These are phyloP conservation scores for Pseudopithomyces chartarum DNA, from an alignment of 2,329 filamentous ascomycete genomes.

Conservation along the genomic window DNA sequence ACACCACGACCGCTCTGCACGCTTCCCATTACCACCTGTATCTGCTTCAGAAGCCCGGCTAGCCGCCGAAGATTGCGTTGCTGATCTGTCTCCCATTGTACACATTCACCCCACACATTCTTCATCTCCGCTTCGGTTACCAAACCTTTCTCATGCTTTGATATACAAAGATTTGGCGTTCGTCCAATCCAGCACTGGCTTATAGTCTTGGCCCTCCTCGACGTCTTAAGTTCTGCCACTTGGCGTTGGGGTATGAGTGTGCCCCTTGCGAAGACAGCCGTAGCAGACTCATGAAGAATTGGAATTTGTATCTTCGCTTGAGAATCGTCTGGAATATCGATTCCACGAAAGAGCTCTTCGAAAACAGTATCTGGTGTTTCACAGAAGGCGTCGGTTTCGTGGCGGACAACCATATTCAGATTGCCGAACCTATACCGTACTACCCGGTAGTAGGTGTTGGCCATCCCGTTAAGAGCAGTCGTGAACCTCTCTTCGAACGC, in stretches of 20 bases:
- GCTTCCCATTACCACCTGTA: background rate
- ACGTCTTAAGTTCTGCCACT: background rate
- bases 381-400: background rate
- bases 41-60: background rate
- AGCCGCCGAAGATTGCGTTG: background rate
- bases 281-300: background rate
- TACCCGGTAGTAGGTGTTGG: background rate
- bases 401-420: background rate
- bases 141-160: background rate
- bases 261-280: background rate
- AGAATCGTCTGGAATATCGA: background rate
- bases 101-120: background rate
- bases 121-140: background rate
- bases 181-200: background rate
- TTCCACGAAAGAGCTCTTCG: background rate
- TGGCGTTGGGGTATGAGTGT: background rate
- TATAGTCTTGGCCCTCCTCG: background rate
- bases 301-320: background rate
- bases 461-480: background rate
- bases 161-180: background rate
- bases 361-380: background rate
- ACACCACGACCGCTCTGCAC: background rate
- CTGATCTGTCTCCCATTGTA: background rate
- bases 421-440: background rate
- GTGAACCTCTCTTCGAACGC: background rate